phyloP scores from a whole-genome alignment of 257 asterid species.

The Solanum medicagineum region DNA sequence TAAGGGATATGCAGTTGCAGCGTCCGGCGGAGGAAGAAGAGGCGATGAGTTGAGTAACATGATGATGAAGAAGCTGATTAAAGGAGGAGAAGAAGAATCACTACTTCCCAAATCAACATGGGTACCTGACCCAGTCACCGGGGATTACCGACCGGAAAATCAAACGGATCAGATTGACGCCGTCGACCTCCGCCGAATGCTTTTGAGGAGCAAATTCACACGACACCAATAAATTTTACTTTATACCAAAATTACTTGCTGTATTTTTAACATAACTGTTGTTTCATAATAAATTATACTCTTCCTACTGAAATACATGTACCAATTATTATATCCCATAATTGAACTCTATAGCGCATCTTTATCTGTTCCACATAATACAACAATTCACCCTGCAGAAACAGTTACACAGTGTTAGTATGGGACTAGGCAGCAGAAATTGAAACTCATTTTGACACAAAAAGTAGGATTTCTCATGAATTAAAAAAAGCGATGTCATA shows the following conservation, averaged over 20 bases:
- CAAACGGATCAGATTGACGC: slow-evolving; percentile 31
- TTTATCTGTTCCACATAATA: slow-evolving; percentile 81
- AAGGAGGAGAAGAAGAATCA: slow-evolving; percentile 16
- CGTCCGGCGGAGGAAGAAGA: slow-evolving; percentile 17
- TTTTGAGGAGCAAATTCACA: slow-evolving; percentile 16
- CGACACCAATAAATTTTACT: background rate
- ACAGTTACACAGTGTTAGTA: background rate
- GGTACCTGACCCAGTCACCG: slow-evolving; percentile 66
- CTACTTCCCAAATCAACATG: slow-evolving; percentile 17
- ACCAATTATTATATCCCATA: slow-evolving; percentile 14
- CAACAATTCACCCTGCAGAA: slow-evolving; percentile 48
- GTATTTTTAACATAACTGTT: too few species aligned
- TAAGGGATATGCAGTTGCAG: slow-evolving; percentile 34
- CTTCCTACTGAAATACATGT: too few species aligned
- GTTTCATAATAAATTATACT: too few species aligned
- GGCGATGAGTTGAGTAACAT: background rate
- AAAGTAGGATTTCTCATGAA: background rate
- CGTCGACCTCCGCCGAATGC: slow-evolving; percentile 35
- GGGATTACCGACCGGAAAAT: slow-evolving; percentile 44
- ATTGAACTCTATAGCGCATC: slow-evolving; percentile 74
- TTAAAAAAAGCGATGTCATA: background rate
- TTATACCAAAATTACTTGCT: background rate
- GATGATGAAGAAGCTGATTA: background rate
- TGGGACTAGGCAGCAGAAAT: background rate
- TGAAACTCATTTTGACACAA: background rate